Conservation (phyloP, 2,329 filamentous ascomycete species). For the Fusarium newnesense region DNA sequence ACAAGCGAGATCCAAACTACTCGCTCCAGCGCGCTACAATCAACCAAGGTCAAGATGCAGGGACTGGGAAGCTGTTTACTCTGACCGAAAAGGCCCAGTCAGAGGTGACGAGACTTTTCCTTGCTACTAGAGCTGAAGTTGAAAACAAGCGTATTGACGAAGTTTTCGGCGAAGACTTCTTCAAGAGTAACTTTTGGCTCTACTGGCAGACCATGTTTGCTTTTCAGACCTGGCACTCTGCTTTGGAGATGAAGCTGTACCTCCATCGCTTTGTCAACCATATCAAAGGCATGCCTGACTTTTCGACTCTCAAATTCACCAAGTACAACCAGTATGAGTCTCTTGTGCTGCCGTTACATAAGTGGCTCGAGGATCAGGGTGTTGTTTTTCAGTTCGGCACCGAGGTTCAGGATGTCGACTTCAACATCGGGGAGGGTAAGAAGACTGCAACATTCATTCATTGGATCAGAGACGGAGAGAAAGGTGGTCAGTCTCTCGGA, state of each 20-base stretch:
- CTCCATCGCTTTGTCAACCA: constrained; percentile 7
- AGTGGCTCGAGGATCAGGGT: not conserved
- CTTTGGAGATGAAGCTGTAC: not conserved
- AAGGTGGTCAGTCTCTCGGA: not conserved
- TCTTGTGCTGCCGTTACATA: not conserved
- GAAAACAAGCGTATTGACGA: not conserved
- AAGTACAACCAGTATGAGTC: constrained; percentile 3
- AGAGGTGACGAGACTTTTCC: not conserved
- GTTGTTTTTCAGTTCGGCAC: not conserved
- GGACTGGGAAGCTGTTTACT: not conserved
- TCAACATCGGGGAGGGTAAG: not conserved
- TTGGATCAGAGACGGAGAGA: not conserved
- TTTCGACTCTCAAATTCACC: constrained; percentile 2
- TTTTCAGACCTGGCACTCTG: constrained; percentile 1
- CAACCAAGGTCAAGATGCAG: not conserved
- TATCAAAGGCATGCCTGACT: constrained; percentile 3
- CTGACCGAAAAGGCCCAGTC: not conserved
- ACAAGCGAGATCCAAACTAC: not conserved
- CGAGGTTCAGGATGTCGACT: not conserved
- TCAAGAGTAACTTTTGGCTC: constrained; percentile 4
- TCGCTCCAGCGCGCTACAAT: not conserved
- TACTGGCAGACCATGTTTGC: constrained; percentile 14
- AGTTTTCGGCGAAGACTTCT: not conserved
- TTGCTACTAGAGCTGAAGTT: not conserved
- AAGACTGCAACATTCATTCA: constrained; percentile 1